A percentile compares a stretch with the other conserved stretches of the same genome.
Conservation (phyloP, 768 basidiomycete genomes). For the Saitozyma podzolica region DNA sequence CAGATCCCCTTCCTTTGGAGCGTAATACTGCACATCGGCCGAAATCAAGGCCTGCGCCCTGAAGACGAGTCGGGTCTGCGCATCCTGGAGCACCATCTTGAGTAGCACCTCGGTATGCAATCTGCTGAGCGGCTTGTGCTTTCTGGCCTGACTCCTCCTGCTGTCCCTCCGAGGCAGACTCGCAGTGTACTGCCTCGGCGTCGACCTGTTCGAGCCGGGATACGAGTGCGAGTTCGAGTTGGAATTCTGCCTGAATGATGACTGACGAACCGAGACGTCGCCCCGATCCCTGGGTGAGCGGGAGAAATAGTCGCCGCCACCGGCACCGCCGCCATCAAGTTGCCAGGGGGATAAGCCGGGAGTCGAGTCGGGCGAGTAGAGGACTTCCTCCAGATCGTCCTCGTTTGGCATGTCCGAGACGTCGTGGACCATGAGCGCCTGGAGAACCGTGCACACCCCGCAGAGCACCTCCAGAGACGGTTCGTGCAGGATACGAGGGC, state of each 20-base stretch:
- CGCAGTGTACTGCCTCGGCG: neutral
- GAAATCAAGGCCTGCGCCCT: conserved; percentile 91
- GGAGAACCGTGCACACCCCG: conserved; percentile 92
- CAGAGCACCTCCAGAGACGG: conserved; percentile 81
- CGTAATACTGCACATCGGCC: conserved; percentile 80
- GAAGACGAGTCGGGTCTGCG: conserved; percentile 93
- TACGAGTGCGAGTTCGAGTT: neutral
- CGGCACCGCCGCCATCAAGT: neutral
- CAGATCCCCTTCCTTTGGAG: conserved; percentile 72
- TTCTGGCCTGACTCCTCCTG: neutral
- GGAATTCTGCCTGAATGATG: neutral
- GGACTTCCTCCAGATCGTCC: conserved; percentile 14
- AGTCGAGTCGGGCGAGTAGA: conserved; percentile 43
- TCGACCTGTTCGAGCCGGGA: neutral
- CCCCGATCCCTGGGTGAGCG: neutral
- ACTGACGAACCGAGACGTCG: too few species aligned
- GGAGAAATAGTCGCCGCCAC: conserved; percentile 23
- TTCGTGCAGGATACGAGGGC: conserved; percentile 93
- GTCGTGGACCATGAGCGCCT: conserved; percentile 93
- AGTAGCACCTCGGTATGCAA: conserved; percentile 79
- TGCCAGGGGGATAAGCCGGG: conserved; percentile 1
- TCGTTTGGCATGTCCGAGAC: conserved; percentile 58
- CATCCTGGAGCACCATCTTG: conserved; percentile 89
- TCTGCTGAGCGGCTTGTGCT: conserved; percentile 55
- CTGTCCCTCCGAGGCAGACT: neutral